Conservation (phyloP, 495 filamentous ascomycete species). For the Apiosordaria backusii region DNA sequence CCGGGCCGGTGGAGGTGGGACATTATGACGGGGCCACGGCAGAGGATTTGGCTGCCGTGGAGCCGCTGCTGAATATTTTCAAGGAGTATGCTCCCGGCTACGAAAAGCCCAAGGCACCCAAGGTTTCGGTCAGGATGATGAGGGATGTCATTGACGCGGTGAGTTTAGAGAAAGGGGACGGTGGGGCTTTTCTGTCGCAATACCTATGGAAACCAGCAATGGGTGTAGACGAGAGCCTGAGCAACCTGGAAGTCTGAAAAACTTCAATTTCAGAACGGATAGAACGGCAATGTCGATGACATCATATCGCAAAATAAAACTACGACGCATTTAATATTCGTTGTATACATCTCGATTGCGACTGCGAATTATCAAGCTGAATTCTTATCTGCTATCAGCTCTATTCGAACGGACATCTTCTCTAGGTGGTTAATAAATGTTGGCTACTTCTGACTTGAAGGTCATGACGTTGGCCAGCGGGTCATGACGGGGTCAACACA, state of each 20-base stretch:
- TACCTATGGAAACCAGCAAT: background rate
- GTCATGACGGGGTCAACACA: background rate
- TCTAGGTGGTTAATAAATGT: too few relatives aligned
- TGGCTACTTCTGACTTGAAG: background rate
- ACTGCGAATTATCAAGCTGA: background rate
- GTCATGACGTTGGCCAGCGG: background rate
- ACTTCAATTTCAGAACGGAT: background rate
- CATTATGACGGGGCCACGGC: slow-evolving; percentile 26
- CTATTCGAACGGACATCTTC: too few relatives aligned
- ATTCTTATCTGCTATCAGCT: too few relatives aligned
- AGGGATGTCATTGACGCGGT: slow-evolving; percentile 39
- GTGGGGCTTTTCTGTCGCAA: slow-evolving; percentile 54
- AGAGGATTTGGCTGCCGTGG: slow-evolving; percentile 33
- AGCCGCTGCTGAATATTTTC: slow-evolving; percentile 35
- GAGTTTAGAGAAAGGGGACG: slow-evolving; percentile 46
- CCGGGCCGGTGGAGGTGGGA: slow-evolving; percentile 44
- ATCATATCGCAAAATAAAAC: background rate
- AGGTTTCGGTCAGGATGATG: slow-evolving; percentile 41
- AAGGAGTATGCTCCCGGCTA: slow-evolving; percentile 46
- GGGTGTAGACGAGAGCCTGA: background rate
- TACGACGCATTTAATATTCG: background rate
- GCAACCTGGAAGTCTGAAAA: background rate
- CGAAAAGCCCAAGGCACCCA: slow-evolving; percentile 39
- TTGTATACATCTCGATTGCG: background rate
- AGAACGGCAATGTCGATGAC: background rate